Evolutionary conservation across 345 rosid genomes (phyloP).

Genomic region (Acer yangbiense): DNA sequence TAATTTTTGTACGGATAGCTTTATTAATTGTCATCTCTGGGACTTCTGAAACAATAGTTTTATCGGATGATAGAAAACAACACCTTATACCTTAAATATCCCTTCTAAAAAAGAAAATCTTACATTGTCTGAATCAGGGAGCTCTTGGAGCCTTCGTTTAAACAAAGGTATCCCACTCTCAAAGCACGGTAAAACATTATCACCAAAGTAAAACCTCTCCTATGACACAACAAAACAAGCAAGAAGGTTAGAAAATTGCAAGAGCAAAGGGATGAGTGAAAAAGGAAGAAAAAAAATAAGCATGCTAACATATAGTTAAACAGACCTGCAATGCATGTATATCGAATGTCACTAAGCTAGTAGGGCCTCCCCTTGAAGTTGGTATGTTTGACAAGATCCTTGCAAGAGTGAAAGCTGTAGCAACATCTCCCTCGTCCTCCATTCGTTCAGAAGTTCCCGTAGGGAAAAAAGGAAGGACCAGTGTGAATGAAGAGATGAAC

Average conservation of each 20-base stretch:
- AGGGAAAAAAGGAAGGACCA: conserved; percentile 95
- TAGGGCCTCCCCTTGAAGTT: conserved; percentile 87
- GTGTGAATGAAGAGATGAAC: conserved; percentile 87
- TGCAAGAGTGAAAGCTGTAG: conserved; percentile 96
- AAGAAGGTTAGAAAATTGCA: conserved; percentile 7
- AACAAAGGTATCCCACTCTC: conserved; percentile 98
- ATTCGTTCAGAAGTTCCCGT: conserved; percentile 97
- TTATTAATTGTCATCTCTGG: not conserved
- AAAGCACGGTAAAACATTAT: conserved; percentile 85
- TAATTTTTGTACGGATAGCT: not conserved
- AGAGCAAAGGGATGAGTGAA: not conserved
- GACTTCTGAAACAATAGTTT: not conserved
- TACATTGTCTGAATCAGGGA: conserved; percentile 94
- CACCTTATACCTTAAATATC: not conserved
- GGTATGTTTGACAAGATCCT: conserved; percentile 91
- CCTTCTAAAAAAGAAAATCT: conserved; percentile 18
- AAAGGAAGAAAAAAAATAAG: not conserved
- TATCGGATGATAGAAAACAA: not conserved
- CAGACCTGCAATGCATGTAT: conserved; percentile 95
- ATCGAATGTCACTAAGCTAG: conserved; percentile 95
- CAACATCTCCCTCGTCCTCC: conserved; percentile 99
- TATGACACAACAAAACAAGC: conserved; percentile 27
- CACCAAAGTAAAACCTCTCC: conserved; percentile 99
- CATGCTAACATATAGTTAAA: not conserved
- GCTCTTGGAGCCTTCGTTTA: conserved; percentile 71